These are phyloP conservation scores for Dalbergia cochinchinensis DNA, from an alignment of 306 rosid genomes.

Conservation along the genomic window DNA sequence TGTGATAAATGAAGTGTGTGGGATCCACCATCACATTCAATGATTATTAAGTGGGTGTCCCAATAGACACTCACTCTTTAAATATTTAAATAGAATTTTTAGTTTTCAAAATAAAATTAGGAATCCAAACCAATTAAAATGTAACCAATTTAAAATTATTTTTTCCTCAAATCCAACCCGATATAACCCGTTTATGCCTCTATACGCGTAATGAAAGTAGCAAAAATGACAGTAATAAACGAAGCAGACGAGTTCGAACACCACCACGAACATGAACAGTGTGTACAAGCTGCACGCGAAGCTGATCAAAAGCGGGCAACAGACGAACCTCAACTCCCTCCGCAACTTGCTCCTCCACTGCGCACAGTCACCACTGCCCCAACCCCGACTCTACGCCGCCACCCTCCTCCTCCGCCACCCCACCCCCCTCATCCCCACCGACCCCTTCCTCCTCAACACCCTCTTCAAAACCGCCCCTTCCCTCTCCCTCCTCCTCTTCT, in stretches of 20 bases:
- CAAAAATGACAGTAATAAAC: not conserved
- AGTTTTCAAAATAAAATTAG: no score
- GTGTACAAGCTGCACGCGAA: conserved; percentile 59
- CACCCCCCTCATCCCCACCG: not conserved
- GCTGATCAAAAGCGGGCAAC: conserved; percentile 59
- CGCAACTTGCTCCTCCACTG: conserved; percentile 59
- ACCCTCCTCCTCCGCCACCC: conserved; percentile 51
- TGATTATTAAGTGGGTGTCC: no score
- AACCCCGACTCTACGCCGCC: conserved; percentile 55
- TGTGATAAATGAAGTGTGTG: no score
- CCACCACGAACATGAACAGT: conserved; percentile 44
- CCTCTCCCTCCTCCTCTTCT: conserved; percentile 52
- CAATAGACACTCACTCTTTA: no score
- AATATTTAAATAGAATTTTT: no score
- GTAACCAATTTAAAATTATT: no score
- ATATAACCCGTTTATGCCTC: no score
- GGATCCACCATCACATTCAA: no score
- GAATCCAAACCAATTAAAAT: no score
- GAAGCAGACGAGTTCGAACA: not conserved
- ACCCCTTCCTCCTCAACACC: conserved; percentile 58
- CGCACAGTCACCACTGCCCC: conserved; percentile 42
- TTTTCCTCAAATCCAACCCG: no score
- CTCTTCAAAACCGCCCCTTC: conserved; percentile 56
- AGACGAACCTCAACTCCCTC: conserved; percentile 47
- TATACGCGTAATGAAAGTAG: no score